Evolutionary conservation across 768 basidiomycete genomes (phyloP).

Genomic region (Mycena latifolia): DNA sequence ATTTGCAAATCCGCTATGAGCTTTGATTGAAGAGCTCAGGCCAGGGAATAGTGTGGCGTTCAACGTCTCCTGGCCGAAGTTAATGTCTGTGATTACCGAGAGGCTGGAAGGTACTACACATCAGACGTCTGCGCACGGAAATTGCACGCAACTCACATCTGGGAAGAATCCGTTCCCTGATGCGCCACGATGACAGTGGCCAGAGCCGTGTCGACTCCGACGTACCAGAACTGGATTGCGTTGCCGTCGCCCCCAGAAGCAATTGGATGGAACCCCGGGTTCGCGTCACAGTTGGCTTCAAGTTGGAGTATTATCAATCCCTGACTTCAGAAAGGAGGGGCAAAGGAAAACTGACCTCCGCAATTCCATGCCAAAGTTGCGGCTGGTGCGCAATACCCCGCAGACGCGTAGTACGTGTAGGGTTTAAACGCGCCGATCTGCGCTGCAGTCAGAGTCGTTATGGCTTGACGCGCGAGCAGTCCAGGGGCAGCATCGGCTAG

Average conservation of each 20-base stretch:
- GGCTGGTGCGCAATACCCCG: slow-evolving; percentile 62
- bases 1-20: slow-evolving; percentile 58
- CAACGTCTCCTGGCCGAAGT: slow-evolving; percentile 47
- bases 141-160: slow-evolving; percentile 45
- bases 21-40: no score
- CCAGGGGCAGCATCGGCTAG: slow-evolving; percentile 36
- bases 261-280: slow-evolving; percentile 59
- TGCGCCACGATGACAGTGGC: slow-evolving; percentile 52
- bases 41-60: slow-evolving; percentile 56
- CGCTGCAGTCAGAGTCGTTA: slow-evolving; percentile 52
- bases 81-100: slow-evolving; percentile 53
- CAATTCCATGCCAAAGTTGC: slow-evolving; percentile 62
- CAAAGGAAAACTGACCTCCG: slow-evolving; percentile 51
- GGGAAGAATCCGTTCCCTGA: slow-evolving; percentile 48
- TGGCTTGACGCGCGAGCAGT: slow-evolving; percentile 49
- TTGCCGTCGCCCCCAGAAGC: slow-evolving; percentile 64
- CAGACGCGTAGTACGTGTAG: slow-evolving; percentile 63
- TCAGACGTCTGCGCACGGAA: slow-evolving; percentile 4
- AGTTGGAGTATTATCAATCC: slow-evolving; percentile 29
- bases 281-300: slow-evolving; percentile 62
- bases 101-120: slow-evolving; percentile 46
- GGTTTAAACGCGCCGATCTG: slow-evolving; percentile 59
- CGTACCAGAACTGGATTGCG: slow-evolving; percentile 59
- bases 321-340: no score
- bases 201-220: no score